These are phyloP conservation scores for Eustoma russellianum DNA, from an alignment of 257 asterid genomes.

Conservation along the genomic window DNA sequence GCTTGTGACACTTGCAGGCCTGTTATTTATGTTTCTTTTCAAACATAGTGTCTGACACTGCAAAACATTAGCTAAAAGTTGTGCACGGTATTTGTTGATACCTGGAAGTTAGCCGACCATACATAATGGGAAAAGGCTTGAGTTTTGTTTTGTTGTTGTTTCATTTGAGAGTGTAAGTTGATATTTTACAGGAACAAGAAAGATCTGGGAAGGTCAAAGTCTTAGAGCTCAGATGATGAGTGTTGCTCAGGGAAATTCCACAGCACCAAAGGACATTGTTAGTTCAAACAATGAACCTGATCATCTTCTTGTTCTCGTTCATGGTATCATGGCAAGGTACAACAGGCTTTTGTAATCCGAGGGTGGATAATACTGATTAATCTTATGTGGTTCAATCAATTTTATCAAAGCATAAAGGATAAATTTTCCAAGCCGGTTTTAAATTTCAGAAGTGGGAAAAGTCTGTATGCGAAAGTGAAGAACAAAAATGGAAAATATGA, in stretches of 20 bases:
- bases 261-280: conserved; percentile 27
- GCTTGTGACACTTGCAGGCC: no score
- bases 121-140: no score
- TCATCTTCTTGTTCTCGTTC: conserved; percentile 97
- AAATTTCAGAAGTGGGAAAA: neutral
- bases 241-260: conserved; percentile 45
- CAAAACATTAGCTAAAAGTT: no score
- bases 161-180: conserved; percentile 6
- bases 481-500: neutral
- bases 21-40: no score
- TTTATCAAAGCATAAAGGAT: neutral
- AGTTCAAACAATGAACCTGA: conserved; percentile 51
- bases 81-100: no score
- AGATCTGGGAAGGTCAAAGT: conserved; percentile 35
- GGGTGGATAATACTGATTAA: no score
- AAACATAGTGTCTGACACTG: no score
- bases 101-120: neutral
- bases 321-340: conserved; percentile 88
- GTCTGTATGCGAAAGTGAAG: neutral
- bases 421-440: neutral
- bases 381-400: neutral
- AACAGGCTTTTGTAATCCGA: no score
- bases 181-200: conserved; percentile 41
- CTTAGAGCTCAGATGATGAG: conserved; percentile 60
- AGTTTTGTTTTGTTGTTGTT: no score